A percentile compares a stretch with the other conserved stretches of the same genome.
Evolutionary conservation across 2,329 filamentous ascomycete genomes (phyloP).

Genomic region (Aureobasidium sp.): DNA sequence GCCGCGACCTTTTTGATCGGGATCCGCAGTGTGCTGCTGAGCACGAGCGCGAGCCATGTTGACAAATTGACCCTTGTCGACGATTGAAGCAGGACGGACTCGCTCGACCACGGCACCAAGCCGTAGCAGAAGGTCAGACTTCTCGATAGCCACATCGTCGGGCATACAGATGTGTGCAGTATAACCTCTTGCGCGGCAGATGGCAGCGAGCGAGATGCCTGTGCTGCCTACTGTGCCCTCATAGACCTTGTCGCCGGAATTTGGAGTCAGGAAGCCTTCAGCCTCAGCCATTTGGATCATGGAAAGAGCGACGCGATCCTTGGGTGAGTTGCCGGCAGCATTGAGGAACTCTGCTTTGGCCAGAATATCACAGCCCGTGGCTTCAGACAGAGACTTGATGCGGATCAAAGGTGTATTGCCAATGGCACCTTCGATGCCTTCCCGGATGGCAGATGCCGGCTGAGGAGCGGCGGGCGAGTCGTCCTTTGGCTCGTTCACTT

Average conservation of each 20-base stretch:
- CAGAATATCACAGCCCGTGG: slow-evolving; percentile 94
- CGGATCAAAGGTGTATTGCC: slow-evolving; percentile 97
- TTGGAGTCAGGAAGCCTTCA: slow-evolving; percentile 78
- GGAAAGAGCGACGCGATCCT: slow-evolving; percentile 95
- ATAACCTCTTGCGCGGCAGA: slow-evolving; percentile 93
- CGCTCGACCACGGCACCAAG: slow-evolving; percentile 97
- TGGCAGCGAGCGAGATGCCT: slow-evolving; percentile 96
- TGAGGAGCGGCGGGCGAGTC: slow-evolving; percentile 10
- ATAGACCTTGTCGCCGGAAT: slow-evolving; percentile 96
- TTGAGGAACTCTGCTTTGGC: slow-evolving; percentile 99
- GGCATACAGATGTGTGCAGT: slow-evolving; percentile 99
- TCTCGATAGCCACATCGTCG: slow-evolving; percentile 97
- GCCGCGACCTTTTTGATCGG: slow-evolving; percentile 89
- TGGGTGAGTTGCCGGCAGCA: slow-evolving; percentile 94
- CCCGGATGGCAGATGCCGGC: slow-evolving; percentile 54
- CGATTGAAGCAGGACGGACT: slow-evolving; percentile 94
- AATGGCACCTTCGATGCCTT: slow-evolving; percentile 94
- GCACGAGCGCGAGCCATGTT: slow-evolving; percentile 93
- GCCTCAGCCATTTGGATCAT: slow-evolving; percentile 96
- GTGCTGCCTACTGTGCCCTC: slow-evolving; percentile 99
- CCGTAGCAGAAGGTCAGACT: slow-evolving; percentile 92
- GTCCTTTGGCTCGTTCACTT: slow-evolving; percentile 31
- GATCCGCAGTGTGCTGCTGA: too few species aligned
- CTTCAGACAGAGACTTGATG: slow-evolving; percentile 85
- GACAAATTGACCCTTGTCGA: slow-evolving; percentile 96